phyloP scores from a whole-genome alignment of 768 basidiomycete genomes.

The Sporobolomyces roseus region DNA sequence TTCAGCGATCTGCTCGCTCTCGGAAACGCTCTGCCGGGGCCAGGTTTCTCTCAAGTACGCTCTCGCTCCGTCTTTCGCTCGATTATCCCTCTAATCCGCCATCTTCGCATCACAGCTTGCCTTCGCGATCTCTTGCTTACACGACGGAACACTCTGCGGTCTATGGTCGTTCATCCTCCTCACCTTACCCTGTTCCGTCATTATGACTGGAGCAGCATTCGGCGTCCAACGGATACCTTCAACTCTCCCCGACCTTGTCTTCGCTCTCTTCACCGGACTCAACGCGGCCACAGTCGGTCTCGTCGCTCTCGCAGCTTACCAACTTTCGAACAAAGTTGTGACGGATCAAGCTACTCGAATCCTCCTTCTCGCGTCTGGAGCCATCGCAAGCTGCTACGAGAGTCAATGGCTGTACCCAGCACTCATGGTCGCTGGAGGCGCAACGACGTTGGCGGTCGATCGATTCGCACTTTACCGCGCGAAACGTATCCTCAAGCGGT shows the following conservation, averaged over 20 bases:
- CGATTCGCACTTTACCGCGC: not conserved
- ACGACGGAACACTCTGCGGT: conserved; percentile 53
- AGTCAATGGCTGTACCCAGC: conserved; percentile 58
- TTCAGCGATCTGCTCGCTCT: conserved; percentile 55
- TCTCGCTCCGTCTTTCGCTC: not conserved
- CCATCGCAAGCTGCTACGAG: conserved; percentile 56
- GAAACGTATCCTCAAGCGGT: not conserved
- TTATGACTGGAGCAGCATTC: conserved; percentile 55
- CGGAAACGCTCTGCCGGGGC: conserved; percentile 55
- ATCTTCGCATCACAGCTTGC: conserved; percentile 50
- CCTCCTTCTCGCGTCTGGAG: conserved; percentile 53
- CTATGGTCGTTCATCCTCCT: conserved; percentile 53
- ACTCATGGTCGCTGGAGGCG: conserved; percentile 53
- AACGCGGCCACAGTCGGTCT: conserved; percentile 59
- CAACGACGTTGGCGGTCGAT: conserved; percentile 53
- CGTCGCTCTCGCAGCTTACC: conserved; percentile 57
- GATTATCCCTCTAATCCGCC: too few species aligned
- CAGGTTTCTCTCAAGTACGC: conserved; percentile 45
- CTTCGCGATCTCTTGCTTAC: conserved; percentile 54
- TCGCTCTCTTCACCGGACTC: conserved; percentile 56
- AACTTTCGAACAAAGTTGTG: conserved; percentile 54
- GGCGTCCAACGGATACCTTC: conserved; percentile 54
- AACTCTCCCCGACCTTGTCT: conserved; percentile 54
- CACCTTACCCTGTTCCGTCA: conserved; percentile 55
- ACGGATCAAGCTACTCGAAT: conserved; percentile 54